Percentiles rank a stretch among this genome's conserved stretches.
Conservation (phyloP, 177 flowering plant species). For the Telopea speciosissima region DNA sequence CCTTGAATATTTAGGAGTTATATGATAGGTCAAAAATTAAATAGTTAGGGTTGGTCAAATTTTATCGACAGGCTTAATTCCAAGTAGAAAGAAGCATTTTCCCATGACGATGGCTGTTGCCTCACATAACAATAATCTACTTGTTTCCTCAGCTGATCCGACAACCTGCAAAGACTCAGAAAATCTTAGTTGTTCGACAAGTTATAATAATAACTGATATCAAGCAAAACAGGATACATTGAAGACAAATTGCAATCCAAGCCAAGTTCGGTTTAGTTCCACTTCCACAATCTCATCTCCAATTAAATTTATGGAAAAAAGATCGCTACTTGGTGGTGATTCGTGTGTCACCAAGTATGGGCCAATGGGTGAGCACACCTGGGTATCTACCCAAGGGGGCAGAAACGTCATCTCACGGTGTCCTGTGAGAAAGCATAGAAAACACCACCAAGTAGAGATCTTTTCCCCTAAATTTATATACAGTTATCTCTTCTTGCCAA, state of each 20-base stretch:
- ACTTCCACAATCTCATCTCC: neutral
- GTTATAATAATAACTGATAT: no score
- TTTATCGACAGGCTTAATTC: constrained; percentile 76
- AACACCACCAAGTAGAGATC: no score
- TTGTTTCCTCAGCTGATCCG: constrained; percentile 76
- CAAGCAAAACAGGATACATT: neutral
- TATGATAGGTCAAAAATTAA: neutral
- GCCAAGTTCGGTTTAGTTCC: neutral
- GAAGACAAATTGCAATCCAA: no score
- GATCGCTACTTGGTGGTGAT: no score
- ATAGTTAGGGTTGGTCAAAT: constrained; percentile 24
- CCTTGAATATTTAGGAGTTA: neutral
- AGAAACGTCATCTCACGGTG: no score
- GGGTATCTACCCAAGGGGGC: no score
- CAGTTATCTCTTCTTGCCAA: no score
- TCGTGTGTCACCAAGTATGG: no score
- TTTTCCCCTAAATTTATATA: no score
- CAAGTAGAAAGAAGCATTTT: constrained; percentile 77
- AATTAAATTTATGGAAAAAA: no score
- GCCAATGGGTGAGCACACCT: no score
- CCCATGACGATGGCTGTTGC: constrained; percentile 91
- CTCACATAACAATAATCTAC: constrained; percentile 79
- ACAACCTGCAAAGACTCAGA: constrained; percentile 46
- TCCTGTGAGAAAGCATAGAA: no score
- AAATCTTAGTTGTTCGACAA: neutral